Evolutionary conservation across 805 yeast genomes (phyloP).

Genomic region (Yarrowia hollandica): DNA sequence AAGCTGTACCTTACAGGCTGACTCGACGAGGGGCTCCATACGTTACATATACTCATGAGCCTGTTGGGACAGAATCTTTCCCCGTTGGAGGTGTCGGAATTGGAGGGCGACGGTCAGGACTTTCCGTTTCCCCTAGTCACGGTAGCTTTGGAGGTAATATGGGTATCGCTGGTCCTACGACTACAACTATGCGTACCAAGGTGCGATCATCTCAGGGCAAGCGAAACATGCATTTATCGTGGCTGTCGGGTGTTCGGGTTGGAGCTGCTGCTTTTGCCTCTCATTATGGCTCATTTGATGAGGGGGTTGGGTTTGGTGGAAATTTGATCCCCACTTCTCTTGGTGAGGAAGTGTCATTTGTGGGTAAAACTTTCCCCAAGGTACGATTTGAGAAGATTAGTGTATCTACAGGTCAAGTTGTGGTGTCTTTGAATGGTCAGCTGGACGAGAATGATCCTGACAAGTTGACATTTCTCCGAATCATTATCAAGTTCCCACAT

Average conservation of each 20-base stretch:
- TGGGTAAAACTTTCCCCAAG: constrained; percentile 87
- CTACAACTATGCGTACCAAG: background rate
- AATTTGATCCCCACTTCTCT: constrained; percentile 54
- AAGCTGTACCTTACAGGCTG: constrained; percentile 43
- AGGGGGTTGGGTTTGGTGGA: background rate
- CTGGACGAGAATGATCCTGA: constrained; percentile 52
- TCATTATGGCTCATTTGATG: constrained; percentile 30
- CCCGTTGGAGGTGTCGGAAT: constrained; percentile 5
- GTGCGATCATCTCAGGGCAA: constrained; percentile 14
- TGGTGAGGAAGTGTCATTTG: constrained; percentile 87
- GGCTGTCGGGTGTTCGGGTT: constrained; percentile 91
- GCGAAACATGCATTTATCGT: constrained; percentile 57
- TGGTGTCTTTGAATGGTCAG: constrained; percentile 78
- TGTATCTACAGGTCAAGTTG: constrained; percentile 78
- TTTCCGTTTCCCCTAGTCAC: constrained; percentile 6
- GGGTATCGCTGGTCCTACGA: background rate
- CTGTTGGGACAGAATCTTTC: constrained; percentile 35
- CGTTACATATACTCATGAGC: constrained; percentile 55
- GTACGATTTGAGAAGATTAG: constrained; percentile 83
- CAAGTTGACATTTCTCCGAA: constrained; percentile 62
- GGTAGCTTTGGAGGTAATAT: constrained; percentile 3
- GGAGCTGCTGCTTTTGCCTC: constrained; percentile 37
- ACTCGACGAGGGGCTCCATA: constrained; percentile 49
- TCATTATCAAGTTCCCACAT: constrained; percentile 68
- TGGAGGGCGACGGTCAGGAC: constrained; percentile 19